These are phyloP conservation scores for Biscogniauxia marginata DNA, from an alignment of 2,329 filamentous ascomycete genomes.

Conservation along the genomic window DNA sequence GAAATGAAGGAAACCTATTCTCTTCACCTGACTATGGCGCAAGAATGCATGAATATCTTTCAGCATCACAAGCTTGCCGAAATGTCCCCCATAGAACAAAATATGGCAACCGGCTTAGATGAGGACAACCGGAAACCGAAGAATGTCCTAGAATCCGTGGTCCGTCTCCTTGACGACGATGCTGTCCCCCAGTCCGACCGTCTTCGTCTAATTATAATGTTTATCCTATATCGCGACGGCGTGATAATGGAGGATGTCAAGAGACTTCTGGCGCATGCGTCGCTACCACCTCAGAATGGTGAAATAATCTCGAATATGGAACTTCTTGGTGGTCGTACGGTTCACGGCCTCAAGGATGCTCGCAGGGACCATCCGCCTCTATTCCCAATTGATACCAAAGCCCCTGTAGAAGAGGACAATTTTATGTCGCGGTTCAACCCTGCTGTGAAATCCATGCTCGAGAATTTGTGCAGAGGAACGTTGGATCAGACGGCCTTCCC, in stretches of 20 bases:
- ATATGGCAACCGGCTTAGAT: constrained; percentile 85
- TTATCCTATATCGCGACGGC: constrained; percentile 82
- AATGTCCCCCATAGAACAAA: constrained; percentile 85
- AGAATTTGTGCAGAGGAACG: constrained; percentile 65
- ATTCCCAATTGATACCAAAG: constrained; percentile 66
- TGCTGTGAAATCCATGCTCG: constrained; percentile 77
- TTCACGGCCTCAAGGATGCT: constrained; percentile 71
- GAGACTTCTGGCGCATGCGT: constrained; percentile 79
- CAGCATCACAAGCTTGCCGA: constrained; percentile 82
- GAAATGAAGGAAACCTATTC: constrained; percentile 95
- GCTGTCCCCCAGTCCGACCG: constrained; percentile 70
- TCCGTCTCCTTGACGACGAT: constrained; percentile 85
- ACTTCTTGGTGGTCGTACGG: constrained; percentile 73
- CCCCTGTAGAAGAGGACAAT: constrained; percentile 67
- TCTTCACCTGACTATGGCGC: constrained; percentile 91
- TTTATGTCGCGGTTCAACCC: constrained; percentile 86
- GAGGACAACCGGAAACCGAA: constrained; percentile 91
- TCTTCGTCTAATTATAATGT: constrained; percentile 80
- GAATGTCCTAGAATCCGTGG: constrained; percentile 80
- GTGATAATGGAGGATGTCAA: constrained; percentile 80
- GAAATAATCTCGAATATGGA: constrained; percentile 76
- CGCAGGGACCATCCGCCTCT: constrained; percentile 64
- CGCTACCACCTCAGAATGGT: constrained; percentile 71
- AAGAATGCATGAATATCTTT: constrained; percentile 95
- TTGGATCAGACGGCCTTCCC: constrained; percentile 69